Base-by-base conservation (phyloP, 768 basidiomycete genomes). In the Lyophyllum decastes region DNA sequence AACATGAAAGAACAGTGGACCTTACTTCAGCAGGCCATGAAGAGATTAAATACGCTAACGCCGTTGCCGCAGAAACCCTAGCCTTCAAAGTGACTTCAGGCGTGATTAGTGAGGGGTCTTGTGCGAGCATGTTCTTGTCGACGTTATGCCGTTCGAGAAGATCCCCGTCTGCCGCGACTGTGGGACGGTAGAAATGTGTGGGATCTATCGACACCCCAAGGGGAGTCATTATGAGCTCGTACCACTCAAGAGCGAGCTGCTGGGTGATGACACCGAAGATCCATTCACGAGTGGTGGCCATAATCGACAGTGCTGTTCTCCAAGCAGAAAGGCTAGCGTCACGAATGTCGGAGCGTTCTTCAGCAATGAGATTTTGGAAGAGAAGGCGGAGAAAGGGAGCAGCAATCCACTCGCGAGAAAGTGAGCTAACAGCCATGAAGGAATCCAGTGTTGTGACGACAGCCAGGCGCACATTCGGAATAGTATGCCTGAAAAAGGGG, bases 401-500 rank as follows among this genome's bases (percentile, higher is more conserved):
- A 35, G 83, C 75, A 61, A 96, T 82, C 97, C 97, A 98, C 52
- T 88, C 87, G 64, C 81, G 79, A 8, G 90, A 83, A 43, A 95
- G 81, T 0, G 86, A 82, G 7, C 85, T 72, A 8, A 94, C 89
- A 22, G 80, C 76, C 82, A 97, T 90, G 73, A 98, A 95, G 8
- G 90, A 89, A 54, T 87, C 82, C 10, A 98, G 76, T 0, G 95
- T 95, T 58, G 92, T 88, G 45, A 95, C 90, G 2, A 98, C 95
- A 2, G 97, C 89, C 14, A 95, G 80, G 8, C 97, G 92, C 54
- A 99, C 97, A 59, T 89, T 89, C 1, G 90, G 74, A 65, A 99
- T 98, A 0, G 96, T 95, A 71, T 99, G 97, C 17, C 97, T 92
- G 75, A 98, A 95, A 80, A 96, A 98, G 3, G 96, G 93, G 74